A percentile compares a stretch with the other conserved stretches of the same genome.
phyloP scores from a whole-genome alignment of 805 yeast species.

The Starmerella cellae region DNA sequence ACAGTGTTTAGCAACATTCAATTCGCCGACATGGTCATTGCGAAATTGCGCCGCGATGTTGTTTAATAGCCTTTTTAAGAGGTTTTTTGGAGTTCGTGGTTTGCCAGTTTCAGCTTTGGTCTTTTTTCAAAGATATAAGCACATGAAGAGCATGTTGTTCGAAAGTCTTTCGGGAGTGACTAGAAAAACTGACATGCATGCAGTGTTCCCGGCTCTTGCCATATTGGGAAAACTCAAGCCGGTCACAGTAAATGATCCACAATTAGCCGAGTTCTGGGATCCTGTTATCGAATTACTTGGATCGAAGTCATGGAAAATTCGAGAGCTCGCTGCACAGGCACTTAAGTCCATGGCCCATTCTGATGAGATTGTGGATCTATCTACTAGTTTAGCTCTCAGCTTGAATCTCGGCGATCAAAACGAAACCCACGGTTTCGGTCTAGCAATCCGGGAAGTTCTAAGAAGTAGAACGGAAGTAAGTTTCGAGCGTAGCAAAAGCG shows the following conservation, averaged over 20 bases:
- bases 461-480: neutral
- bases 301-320: constrained; percentile 59
- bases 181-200: constrained; percentile 30
- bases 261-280: constrained; percentile 40
- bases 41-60: constrained; percentile 90
- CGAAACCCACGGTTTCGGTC: constrained; percentile 42
- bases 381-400: constrained; percentile 21
- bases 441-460: constrained; percentile 7
- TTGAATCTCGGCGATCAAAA: constrained; percentile 29
- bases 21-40: constrained; percentile 65
- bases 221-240: constrained; percentile 57
- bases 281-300: constrained; percentile 38
- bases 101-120: constrained; percentile 39
- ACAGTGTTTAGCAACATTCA: constrained; percentile 49
- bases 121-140: constrained; percentile 55
- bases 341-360: constrained; percentile 36
- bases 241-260: constrained; percentile 38
- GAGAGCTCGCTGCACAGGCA: constrained; percentile 76
- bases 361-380: constrained; percentile 24
- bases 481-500: neutral
- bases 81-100: constrained; percentile 51
- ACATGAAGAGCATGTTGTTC: constrained; percentile 39
- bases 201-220: constrained; percentile 62
- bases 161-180: constrained; percentile 17
- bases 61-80: constrained; percentile 68